Evolutionary conservation across 1,284 basidiomycete genomes (phyloP).

Genomic region (Apiotrichum laibachii): DNA sequence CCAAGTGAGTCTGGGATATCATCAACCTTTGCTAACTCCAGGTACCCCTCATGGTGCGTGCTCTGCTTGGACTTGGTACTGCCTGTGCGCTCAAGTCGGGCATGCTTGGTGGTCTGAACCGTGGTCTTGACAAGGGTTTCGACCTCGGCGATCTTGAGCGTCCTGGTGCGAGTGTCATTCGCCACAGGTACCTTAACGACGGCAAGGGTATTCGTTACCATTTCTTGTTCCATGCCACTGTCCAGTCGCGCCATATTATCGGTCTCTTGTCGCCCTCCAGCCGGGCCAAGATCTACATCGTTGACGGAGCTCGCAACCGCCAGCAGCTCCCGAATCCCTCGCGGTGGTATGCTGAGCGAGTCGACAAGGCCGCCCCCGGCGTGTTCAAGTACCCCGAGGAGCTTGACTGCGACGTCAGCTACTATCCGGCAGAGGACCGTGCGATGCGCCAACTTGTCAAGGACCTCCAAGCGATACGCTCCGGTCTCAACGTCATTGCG

Average conservation of each 20-base stretch:
- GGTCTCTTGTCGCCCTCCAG: constrained; percentile 79
- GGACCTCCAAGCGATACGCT: constrained; percentile 64
- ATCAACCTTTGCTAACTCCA: constrained; percentile 35
- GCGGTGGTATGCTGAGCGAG: constrained; percentile 66
- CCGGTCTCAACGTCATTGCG: constrained; percentile 67
- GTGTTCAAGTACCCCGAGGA: constrained; percentile 67
- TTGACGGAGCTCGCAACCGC: constrained; percentile 80
- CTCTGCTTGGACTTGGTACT: constrained; percentile 78
- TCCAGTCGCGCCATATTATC: constrained; percentile 80
- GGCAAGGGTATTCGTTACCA: constrained; percentile 75
- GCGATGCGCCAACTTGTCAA: constrained; percentile 87
- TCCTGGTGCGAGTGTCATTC: constrained; percentile 60
- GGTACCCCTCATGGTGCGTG: constrained; percentile 83
- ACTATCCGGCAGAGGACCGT: constrained; percentile 73
- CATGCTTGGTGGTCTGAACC: constrained; percentile 68
- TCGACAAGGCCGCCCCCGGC: constrained; percentile 53
- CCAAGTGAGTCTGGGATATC: constrained; percentile 56
- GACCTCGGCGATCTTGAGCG: constrained; percentile 79
- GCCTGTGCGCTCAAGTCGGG: constrained; percentile 70
- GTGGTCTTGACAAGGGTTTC: constrained; percentile 79
- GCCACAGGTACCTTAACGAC: constrained; percentile 71
- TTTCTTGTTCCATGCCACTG: constrained; percentile 86
- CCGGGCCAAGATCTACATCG: constrained; percentile 75
- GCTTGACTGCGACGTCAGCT: constrained; percentile 68
- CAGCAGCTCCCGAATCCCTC: constrained; percentile 76